These are phyloP conservation scores for Mallotus japonicus DNA, from an alignment of 441 rosid species.

Conservation along the genomic window DNA sequence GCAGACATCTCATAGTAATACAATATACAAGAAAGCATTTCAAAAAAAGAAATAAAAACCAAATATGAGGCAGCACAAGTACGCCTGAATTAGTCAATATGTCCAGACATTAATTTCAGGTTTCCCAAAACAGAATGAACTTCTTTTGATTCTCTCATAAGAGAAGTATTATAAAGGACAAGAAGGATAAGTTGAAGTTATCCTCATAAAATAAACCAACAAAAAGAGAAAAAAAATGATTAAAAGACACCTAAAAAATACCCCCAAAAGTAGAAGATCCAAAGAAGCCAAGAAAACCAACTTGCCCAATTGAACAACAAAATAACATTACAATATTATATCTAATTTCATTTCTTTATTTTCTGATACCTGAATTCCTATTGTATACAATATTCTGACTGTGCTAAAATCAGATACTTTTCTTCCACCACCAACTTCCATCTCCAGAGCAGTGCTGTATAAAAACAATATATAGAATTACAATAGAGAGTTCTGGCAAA, in stretches of 20 bases:
- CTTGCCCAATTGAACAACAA: neutral
- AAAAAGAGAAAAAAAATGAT: neutral
- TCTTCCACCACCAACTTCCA: constrained; percentile 95
- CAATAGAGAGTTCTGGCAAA: constrained; percentile 9
- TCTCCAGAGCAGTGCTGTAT: constrained; percentile 74
- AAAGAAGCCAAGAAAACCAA: neutral
- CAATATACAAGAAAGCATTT: neutral
- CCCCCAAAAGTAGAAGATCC: neutral
- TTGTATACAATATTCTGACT: constrained; percentile 66
- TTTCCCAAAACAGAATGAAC: neutral
- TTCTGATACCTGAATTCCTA: constrained; percentile 78
- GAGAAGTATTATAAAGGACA: neutral
- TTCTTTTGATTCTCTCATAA: neutral
- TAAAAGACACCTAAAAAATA: neutral
- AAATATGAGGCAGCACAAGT: neutral
- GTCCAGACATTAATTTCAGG: neutral
- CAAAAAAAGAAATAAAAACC: neutral
- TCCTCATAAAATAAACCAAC: neutral
- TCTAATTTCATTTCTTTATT: neutral
- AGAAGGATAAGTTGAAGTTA: neutral
- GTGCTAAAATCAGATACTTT: constrained; percentile 87
- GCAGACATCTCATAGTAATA: neutral
- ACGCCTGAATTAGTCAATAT: neutral
- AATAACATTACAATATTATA: neutral
- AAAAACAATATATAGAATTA: constrained; percentile 26